These are phyloP conservation scores for Globisporangium irregulare DNA, from an alignment of 352 stramenopile species.

Conservation along the genomic window DNA sequence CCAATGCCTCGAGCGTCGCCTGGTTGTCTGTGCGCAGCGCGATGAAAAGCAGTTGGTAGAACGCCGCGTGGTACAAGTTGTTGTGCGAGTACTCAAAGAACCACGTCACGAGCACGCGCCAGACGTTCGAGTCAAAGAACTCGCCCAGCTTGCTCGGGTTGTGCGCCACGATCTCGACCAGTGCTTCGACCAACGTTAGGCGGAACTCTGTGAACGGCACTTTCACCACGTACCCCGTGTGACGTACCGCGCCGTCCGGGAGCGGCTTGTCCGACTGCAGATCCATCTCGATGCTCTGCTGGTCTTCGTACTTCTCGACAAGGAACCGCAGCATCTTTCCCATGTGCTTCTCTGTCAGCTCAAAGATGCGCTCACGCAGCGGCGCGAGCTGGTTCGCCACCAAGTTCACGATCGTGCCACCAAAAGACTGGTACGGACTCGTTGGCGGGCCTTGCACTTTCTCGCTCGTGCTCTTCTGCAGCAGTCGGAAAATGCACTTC, in stretches of 20 bases:
- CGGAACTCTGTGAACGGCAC: constrained; percentile 89
- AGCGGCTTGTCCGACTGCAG: constrained; percentile 54
- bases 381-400: constrained; percentile 77
- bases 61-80: constrained; percentile 88
- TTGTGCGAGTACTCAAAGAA: constrained; percentile 92
- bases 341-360: constrained; percentile 61
- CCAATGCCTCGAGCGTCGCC: constrained; percentile 67
- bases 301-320: constrained; percentile 71
- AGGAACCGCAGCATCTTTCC: constrained; percentile 68
- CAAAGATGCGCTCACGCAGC: constrained; percentile 70
- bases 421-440: constrained; percentile 85
- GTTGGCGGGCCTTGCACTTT: constrained; percentile 77
- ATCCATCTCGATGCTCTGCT: constrained; percentile 80
- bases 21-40: constrained; percentile 84
- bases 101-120: constrained; percentile 84
- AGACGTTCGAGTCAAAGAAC: constrained; percentile 81
- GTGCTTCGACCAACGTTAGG: constrained; percentile 75
- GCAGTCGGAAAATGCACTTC: constrained; percentile 71
- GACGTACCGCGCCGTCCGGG: constrained; percentile 61
- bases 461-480: constrained; percentile 73
- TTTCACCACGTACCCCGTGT: constrained; percentile 88
- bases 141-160: constrained; percentile 68
- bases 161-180: constrained; percentile 84
- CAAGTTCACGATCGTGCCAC: constrained; percentile 80
- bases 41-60: constrained; percentile 90